phyloP scores from a whole-genome alignment of 73 alveolate species.

The Paramecium primaurelia region DNA sequence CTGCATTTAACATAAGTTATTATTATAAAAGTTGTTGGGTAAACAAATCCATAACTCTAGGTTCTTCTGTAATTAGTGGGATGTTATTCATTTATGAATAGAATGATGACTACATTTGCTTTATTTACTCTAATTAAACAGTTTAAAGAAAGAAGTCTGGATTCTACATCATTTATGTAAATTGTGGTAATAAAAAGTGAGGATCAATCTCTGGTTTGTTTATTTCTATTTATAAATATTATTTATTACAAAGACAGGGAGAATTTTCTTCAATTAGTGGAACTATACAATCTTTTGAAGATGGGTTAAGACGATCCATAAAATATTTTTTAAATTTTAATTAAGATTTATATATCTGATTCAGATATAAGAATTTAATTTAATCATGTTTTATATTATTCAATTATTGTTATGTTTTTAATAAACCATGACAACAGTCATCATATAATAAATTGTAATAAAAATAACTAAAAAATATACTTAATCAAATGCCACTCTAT shows the following conservation, averaged over 20 bases:
- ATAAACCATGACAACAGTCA: background rate
- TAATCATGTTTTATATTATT: background rate
- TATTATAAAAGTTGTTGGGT: background rate
- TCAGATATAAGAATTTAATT: slow-evolving; percentile 16
- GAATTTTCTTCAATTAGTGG: slow-evolving; percentile 28
- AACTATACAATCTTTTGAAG: slow-evolving; percentile 20
- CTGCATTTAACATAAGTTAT: slow-evolving; percentile 11
- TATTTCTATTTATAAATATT: background rate
- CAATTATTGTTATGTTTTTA: background rate
- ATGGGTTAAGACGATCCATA: slow-evolving; percentile 37
- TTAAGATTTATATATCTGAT: slow-evolving; percentile 47
- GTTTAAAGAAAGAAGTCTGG: slow-evolving; percentile 1
- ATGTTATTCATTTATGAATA: background rate
- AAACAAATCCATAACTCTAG: background rate
- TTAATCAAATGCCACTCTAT: background rate
- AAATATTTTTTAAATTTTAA: background rate
- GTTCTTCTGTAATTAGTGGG: background rate
- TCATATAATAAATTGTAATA: no score
- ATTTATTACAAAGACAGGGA: slow-evolving; percentile 19
- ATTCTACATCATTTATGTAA: background rate
- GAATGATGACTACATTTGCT: background rate
- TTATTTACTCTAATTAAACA: background rate
- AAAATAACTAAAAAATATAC: background rate
- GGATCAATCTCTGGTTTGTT: slow-evolving; percentile 33
- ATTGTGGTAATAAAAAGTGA: background rate